These are phyloP conservation scores for Eucalyptus viminalis DNA, from an alignment of 345 rosid species.

Conservation along the genomic window DNA sequence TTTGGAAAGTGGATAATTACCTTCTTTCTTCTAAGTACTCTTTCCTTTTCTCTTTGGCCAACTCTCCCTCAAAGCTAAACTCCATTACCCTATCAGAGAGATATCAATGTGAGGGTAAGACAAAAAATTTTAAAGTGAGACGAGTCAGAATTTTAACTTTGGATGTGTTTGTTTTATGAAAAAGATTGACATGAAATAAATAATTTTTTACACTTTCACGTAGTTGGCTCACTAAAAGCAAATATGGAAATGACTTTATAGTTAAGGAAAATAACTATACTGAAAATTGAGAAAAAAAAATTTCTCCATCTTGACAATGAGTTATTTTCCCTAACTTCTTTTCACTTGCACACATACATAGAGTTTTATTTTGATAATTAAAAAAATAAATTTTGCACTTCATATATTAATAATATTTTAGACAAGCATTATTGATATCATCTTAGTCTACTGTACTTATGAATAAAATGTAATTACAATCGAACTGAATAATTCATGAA, in stretches of 20 bases:
- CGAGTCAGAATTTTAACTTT: fast-evolving
- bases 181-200: neutral
- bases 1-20: neutral
- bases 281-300: neutral
- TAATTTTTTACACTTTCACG: neutral
- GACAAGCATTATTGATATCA: neutral
- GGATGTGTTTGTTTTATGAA: neutral
- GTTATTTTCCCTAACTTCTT: neutral
- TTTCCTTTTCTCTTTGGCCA: neutral
- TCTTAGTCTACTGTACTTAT: neutral
- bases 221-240: fast-evolving
- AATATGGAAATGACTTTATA: neutral
- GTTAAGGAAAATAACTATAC: neutral
- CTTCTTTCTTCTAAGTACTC: neutral
- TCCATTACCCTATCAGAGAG: neutral
- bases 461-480: neutral
- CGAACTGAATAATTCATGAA: neutral
- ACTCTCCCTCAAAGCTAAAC: neutral
- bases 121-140: neutral
- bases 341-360: neutral
- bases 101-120: neutral
- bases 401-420: neutral
- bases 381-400: neutral
- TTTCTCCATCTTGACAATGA: neutral
- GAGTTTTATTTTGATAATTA: neutral